Conservation (phyloP, 192 early-diverging fungal species). For the Endogone sp. region DNA sequence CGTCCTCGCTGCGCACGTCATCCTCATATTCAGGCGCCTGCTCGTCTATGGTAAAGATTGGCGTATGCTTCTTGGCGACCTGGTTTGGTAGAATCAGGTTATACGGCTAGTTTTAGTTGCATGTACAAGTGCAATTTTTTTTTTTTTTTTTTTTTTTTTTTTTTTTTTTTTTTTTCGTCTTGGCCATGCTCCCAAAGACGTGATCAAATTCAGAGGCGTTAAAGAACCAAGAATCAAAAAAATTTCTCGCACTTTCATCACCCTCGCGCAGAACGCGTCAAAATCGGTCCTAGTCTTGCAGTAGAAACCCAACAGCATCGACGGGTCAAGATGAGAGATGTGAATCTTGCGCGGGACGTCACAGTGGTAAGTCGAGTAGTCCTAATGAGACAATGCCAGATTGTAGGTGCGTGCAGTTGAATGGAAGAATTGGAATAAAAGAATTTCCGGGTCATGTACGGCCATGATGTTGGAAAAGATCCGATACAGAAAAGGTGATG, state of each 20-base stretch:
- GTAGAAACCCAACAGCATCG: slow-evolving; percentile 91
- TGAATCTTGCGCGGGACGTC: slow-evolving; percentile 66
- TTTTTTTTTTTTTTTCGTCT: no score
- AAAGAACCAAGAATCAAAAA: slow-evolving; percentile 3
- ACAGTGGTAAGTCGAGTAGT: slow-evolving; percentile 84
- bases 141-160: no score
- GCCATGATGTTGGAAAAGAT: background rate
- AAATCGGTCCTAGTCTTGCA: slow-evolving; percentile 57
- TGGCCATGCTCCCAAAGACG: no score
- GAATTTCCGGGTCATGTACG: no score
- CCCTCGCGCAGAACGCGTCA: slow-evolving; percentile 50
- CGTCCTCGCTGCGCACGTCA: slow-evolving; percentile 38
- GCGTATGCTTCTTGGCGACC: slow-evolving; percentile 35
- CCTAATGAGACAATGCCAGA: slow-evolving; percentile 41
- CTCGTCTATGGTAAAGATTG: slow-evolving; percentile 65
- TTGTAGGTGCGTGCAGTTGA: no score
- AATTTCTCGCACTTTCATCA: slow-evolving; percentile 32
- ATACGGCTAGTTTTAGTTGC: background rate
- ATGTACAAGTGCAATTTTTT: background rate
- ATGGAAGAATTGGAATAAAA: no score
- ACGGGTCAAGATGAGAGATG: slow-evolving; percentile 83
- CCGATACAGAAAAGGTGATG: slow-evolving; percentile 1
- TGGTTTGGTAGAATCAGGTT: no score
- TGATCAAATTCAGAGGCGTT: no score
- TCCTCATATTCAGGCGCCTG: slow-evolving; percentile 62